Evolutionary conservation across 129 eudicot genomes (phyloP).

Genomic region (Deinandra increscens): DNA sequence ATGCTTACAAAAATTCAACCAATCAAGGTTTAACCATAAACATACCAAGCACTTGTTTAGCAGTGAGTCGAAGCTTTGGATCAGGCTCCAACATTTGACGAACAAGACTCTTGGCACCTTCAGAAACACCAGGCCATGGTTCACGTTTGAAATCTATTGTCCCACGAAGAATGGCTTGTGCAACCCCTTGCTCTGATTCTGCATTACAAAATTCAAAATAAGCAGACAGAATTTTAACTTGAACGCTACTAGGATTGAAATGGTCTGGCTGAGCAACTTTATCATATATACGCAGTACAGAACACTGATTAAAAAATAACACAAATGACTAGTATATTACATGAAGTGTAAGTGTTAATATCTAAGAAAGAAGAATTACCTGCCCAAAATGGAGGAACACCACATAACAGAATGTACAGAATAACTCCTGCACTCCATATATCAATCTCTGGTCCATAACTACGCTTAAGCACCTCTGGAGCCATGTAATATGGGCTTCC

Average conservation of each 20-base stretch:
- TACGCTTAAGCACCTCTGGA: constrained; percentile 37
- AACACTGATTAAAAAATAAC: background rate
- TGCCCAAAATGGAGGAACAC: constrained; percentile 91
- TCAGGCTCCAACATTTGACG: constrained; percentile 80
- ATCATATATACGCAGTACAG: background rate
- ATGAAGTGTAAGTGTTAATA: background rate
- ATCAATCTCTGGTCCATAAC: constrained; percentile 80
- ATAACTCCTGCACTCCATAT: constrained; percentile 90
- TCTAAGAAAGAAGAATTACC: constrained; percentile 37
- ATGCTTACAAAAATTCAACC: background rate
- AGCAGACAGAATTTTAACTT: background rate
- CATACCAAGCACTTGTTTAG: constrained; percentile 76
- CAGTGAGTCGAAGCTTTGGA: constrained; percentile 67
- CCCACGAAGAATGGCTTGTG: constrained; percentile 57
- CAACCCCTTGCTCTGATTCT: constrained; percentile 89
- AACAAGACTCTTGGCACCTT: constrained; percentile 71
- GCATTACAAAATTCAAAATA: constrained; percentile 13
- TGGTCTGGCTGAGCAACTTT: background rate
- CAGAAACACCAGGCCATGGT: constrained; percentile 85
- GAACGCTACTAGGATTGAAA: background rate
- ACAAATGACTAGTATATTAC: background rate
- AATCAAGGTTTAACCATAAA: constrained; percentile 2
- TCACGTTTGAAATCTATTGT: constrained; percentile 60
- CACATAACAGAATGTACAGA: constrained; percentile 67
- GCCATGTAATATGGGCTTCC: constrained; percentile 63